Percentiles rank a stretch among this genome's conserved stretches.
Conservation (phyloP, 257 asterid genomes). For the Nicotiana attenuata region DNA sequence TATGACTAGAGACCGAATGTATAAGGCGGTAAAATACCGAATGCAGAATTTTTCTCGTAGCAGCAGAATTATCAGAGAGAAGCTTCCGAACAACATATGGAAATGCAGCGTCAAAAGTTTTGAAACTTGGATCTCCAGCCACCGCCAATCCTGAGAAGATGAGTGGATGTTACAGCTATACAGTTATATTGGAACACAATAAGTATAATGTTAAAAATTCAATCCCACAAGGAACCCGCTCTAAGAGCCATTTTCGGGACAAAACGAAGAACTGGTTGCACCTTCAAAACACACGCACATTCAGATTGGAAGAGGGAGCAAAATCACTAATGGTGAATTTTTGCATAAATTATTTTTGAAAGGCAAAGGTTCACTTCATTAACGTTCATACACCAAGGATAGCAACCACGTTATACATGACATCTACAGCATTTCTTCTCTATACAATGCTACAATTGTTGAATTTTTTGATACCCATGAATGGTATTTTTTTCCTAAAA, state of each 20-base stretch:
- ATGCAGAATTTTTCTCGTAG: slow-evolving; percentile 63
- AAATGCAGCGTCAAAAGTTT: slow-evolving; percentile 93
- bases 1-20: neutral
- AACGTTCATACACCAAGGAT: too few relatives aligned
- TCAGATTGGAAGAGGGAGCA: neutral
- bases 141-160: slow-evolving; percentile 70
- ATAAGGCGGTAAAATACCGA: slow-evolving; percentile 43
- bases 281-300: neutral
- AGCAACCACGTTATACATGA: too few relatives aligned
- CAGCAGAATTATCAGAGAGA: slow-evolving; percentile 79
- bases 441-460: too few relatives aligned
- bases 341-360: neutral
- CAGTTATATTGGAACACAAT: neutral
- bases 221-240: neutral
- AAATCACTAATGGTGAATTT: neutral
- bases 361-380: neutral
- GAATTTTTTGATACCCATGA: too few relatives aligned
- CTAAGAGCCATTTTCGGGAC: neutral
- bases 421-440: too few relatives aligned
- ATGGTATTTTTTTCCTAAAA: too few relatives aligned
- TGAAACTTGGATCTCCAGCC: slow-evolving; percentile 87
- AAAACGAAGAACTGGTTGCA: neutral
- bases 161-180: neutral
- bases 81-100: slow-evolving; percentile 93
- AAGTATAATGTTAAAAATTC: neutral